phyloP scores from a whole-genome alignment of 31 red algal species.

The Endocladia muricata region DNA sequence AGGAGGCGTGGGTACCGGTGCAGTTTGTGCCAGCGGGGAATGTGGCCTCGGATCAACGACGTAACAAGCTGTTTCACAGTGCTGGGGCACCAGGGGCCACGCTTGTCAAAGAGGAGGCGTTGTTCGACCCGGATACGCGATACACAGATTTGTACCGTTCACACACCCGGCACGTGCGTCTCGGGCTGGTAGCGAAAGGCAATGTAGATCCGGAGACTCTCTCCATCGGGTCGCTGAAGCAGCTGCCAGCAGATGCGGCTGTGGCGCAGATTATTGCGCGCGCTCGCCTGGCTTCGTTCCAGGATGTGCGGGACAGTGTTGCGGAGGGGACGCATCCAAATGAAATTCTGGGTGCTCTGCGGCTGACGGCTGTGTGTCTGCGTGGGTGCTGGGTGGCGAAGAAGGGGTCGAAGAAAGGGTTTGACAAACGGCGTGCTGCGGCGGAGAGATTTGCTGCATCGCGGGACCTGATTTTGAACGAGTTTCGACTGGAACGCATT shows the following conservation, averaged over 20 bases:
- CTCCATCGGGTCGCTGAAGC: constrained; percentile 11
- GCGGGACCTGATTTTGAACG: constrained; percentile 36
- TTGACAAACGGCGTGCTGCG: not conserved
- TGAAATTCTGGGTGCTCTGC: constrained; percentile 19
- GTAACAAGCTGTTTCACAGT: not conserved
- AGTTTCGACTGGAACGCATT: constrained; percentile 25
- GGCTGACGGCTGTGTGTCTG: constrained; percentile 24
- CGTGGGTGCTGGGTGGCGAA: constrained; percentile 57
- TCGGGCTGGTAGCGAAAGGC: constrained; percentile 36
- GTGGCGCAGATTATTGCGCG: constrained; percentile 23
- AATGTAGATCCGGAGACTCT: constrained; percentile 14
- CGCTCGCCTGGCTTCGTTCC: constrained; percentile 18
- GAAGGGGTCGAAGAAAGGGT: constrained; percentile 22
- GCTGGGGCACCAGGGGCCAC: not conserved
- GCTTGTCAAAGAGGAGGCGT: not conserved
- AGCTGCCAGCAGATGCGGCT: constrained; percentile 15
- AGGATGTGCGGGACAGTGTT: constrained; percentile 12
- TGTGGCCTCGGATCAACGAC: not conserved
- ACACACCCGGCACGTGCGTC: constrained; percentile 27
- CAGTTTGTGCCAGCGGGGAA: constrained; percentile 3
- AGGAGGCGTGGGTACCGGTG: constrained; percentile 34
- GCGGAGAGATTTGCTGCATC: constrained; percentile 37
- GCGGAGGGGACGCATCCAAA: not conserved
- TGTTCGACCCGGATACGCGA: constrained; percentile 7
- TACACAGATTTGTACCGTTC: constrained; percentile 38